A percentile compares a stretch with the other conserved stretches of the same genome.
Conservation (phyloP, 1,139 yeast genomes). For the Arxiozyma heterogenica region DNA sequence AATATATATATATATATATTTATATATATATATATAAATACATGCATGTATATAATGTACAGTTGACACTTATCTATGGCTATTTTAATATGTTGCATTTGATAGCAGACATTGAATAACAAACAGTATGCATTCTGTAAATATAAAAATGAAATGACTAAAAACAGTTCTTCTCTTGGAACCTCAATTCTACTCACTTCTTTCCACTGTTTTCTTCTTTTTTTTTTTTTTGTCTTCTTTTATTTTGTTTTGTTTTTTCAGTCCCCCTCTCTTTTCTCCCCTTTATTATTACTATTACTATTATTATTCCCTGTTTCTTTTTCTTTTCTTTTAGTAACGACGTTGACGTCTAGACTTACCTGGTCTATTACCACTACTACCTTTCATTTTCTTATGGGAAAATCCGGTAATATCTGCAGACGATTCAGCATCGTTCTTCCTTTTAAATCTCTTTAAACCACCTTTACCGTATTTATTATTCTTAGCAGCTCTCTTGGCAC, state of each 20-base stretch:
- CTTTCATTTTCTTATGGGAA: slow-evolving; percentile 47
- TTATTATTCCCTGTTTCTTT: no score
- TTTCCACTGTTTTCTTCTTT: neutral
- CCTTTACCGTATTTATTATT: slow-evolving; percentile 62
- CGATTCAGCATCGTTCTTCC: slow-evolving; percentile 67
- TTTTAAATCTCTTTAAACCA: slow-evolving; percentile 66
- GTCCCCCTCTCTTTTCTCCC: no score
- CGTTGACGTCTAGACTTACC: slow-evolving; percentile 60
- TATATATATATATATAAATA: no score
- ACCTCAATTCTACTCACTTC: neutral
- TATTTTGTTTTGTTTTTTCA: no score
- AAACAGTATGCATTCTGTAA: no score
- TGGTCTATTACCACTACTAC: slow-evolving; percentile 47
- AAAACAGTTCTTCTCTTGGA: neutral
- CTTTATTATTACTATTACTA: no score
- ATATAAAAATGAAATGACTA: neutral
- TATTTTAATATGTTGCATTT: no score
- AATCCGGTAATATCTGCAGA: slow-evolving; percentile 63
- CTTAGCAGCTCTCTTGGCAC: slow-evolving; percentile 58
- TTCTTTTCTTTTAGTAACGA: neutral
- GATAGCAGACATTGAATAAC: neutral
- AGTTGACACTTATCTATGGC: no score
- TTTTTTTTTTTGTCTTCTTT: no score
- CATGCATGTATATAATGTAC: neutral
- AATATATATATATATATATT: no score